Percentiles rank a stretch among this genome's conserved stretches.
Evolutionary conservation across 2,329 filamentous ascomycete species (phyloP).

Genomic region (Metarhizium guizhouense): DNA sequence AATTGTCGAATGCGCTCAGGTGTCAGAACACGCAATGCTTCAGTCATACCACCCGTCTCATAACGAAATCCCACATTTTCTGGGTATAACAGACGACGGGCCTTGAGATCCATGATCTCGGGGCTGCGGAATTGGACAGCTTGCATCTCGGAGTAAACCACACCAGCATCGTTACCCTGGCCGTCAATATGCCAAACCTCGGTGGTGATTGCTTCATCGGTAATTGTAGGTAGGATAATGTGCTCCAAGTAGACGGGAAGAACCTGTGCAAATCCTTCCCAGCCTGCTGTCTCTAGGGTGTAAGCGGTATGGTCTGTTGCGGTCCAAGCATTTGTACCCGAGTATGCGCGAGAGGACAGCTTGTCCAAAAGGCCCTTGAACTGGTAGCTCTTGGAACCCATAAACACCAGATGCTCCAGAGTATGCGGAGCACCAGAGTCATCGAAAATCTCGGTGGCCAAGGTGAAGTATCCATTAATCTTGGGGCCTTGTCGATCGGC

Average conservation of each 20-base stretch:
- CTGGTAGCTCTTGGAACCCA: constrained; percentile 86
- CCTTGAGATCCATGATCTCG: constrained; percentile 81
- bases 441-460: constrained; percentile 96
- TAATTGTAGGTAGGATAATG: constrained; percentile 81
- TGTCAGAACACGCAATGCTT: constrained; percentile 76
- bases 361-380: constrained; percentile 96
- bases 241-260: constrained; percentile 94
- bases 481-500: constrained; percentile 93
- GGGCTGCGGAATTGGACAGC: constrained; percentile 76
- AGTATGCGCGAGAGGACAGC: constrained; percentile 86
- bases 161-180: constrained; percentile 86
- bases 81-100: constrained; percentile 75
- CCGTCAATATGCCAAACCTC: constrained; percentile 96
- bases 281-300: constrained; percentile 88
- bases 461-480: constrained; percentile 84
- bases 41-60: constrained; percentile 97
- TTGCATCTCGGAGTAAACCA: constrained; percentile 99
- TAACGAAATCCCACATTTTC: constrained; percentile 89
- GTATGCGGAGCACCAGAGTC: constrained; percentile 89
- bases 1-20: constrained; percentile 89
- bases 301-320: constrained; percentile 95
- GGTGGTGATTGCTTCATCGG: constrained; percentile 85
- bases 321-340: constrained; percentile 93
- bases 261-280: constrained; percentile 94
- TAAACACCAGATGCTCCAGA: constrained; percentile 74